Evolutionary conservation across 495 filamentous ascomycete genomes (phyloP), one percentile per base, ranked within the genome.

Genomic region (Parmelia sp.): DNA sequence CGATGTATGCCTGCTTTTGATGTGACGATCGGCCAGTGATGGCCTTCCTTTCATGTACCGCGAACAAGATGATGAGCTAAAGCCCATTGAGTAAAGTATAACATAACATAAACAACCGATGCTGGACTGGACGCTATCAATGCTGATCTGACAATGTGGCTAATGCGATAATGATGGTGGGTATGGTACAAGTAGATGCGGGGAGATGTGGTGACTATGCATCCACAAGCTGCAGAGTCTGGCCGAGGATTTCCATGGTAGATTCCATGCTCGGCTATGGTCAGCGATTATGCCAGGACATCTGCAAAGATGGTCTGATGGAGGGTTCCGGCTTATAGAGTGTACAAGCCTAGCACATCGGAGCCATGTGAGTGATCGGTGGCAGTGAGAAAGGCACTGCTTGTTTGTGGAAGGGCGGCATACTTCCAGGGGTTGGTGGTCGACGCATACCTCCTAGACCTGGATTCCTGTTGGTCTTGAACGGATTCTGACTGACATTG

Each of bases 51-150:
- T 55, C 27, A 58, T 64, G 62, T 64, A 64, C 57, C 42, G 62
- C 57, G 35, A 64, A 64, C 62, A 64, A 64, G 56, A 35, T 35
- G 42, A 49, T 25, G 42, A 51, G 44, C 47, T 62, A 40, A 35
- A 31, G 49, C 29, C 35, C 59, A 62, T 37, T 59, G 31, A 49
- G 36, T 9, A 33, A 62, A 47, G 40, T 62, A 47, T 62, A 57
- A 42, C 44, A 53, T 53, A 25, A 65, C 37, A 63, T n/a, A n/a
- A n/a, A n/a, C 33, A 63, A 51, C 37, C 45, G 62, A 65, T 62
- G 62, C 59, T 65, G 62, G 64, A 65, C 66, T 65, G 62, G 65
- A 65, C 66, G 66, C 66, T 68, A 68, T 65, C 62, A 68, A 65
- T 68, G 66, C 66, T 61, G 39, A 42, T n/a, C n/a, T 64, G 25